Evolutionary conservation across 768 basidiomycete species (phyloP).

Genomic region (Coprinopsis marcescibilis): DNA sequence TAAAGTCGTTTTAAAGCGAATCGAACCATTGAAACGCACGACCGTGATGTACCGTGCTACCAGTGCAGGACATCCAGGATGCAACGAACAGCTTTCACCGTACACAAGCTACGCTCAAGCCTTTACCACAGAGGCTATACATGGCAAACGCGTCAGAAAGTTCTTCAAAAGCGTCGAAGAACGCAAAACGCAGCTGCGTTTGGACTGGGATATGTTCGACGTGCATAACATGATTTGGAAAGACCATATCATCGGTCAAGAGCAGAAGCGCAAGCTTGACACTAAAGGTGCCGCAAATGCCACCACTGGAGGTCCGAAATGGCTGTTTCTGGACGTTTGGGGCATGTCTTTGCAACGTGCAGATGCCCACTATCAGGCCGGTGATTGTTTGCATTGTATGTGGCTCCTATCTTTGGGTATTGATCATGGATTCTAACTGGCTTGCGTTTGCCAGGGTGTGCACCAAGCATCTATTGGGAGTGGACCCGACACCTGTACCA

Average conservation of each 20-base stretch:
- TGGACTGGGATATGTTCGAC: constrained; percentile 17
- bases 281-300: background rate
- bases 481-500: constrained; percentile 10
- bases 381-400: constrained; percentile 18
- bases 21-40: background rate
- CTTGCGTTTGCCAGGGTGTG: constrained; percentile 1
- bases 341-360: constrained; percentile 16
- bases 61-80: constrained; percentile 3
- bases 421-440: background rate
- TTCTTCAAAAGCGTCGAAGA: constrained; percentile 3
- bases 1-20: constrained; percentile 1
- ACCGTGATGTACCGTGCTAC: constrained; percentile 4
- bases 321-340: constrained; percentile 16
- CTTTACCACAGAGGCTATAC: background rate
- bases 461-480: constrained; percentile 4
- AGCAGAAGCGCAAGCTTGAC: background rate
- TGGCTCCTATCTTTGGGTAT: background rate
- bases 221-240: constrained; percentile 14
- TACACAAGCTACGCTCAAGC: constrained; percentile 1
- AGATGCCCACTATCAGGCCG: constrained; percentile 19
- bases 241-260: constrained; percentile 6
- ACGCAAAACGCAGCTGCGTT: constrained; percentile 10
- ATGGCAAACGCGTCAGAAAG: constrained; percentile 1
- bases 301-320: constrained; percentile 4
- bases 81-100: constrained; percentile 3